These are phyloP conservation scores for Lactuca sativa DNA, from an alignment of 129 eudicot genomes.

Conservation along the genomic window DNA sequence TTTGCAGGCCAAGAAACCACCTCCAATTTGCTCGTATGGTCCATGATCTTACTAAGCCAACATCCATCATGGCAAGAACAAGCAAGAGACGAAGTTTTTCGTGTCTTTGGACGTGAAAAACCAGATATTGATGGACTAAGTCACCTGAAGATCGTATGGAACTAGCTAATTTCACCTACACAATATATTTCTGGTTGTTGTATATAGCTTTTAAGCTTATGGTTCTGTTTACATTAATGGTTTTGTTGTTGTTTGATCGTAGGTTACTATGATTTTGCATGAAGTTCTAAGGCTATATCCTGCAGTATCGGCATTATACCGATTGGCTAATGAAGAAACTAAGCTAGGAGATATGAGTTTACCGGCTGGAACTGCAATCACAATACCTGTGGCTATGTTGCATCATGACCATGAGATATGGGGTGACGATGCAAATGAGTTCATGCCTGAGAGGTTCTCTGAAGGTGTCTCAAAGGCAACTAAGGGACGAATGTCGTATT, in stretches of 20 bases:
- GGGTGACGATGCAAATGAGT: slow-evolving; percentile 63
- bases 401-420: slow-evolving; percentile 56
- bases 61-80: slow-evolving; percentile 33
- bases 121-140: slow-evolving; percentile 30
- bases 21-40: slow-evolving; percentile 37
- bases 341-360: slow-evolving; percentile 48
- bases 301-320: slow-evolving; percentile 53
- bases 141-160: slow-evolving; percentile 30
- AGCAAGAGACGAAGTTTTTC: slow-evolving; percentile 39
- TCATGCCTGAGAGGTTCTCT: slow-evolving; percentile 66
- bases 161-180: background rate
- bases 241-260: slow-evolving; percentile 2
- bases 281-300: slow-evolving; percentile 73
- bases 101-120: slow-evolving; percentile 18
- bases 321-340: slow-evolving; percentile 39
- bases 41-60: slow-evolving; percentile 34
- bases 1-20: slow-evolving; percentile 39
- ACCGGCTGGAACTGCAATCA: slow-evolving; percentile 47
- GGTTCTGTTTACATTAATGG: background rate
- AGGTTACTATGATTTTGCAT: slow-evolving; percentile 68
- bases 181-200: background rate
- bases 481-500: slow-evolving; percentile 49
- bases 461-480: slow-evolving; percentile 62
- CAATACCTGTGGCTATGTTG: slow-evolving; percentile 46
- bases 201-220: too few relatives aligned